Percentiles rank a stretch among this genome's conserved stretches.
Conservation (phyloP, 768 basidiomycete genomes). For the Suillus weaverae region DNA sequence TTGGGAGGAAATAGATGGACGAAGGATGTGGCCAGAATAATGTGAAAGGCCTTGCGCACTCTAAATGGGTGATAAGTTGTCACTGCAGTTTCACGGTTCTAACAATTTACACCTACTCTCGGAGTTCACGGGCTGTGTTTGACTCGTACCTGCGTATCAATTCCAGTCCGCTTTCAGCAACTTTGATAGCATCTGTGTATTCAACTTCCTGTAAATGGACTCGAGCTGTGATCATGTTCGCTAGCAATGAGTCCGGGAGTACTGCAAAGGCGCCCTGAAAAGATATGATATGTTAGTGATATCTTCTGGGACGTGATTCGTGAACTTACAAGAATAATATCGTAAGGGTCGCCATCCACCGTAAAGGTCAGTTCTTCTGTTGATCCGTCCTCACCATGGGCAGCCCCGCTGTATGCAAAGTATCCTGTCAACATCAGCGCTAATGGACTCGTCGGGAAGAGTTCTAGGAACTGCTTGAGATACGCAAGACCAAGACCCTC, state of each 20-base stretch:
- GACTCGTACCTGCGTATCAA: slow-evolving; percentile 53
- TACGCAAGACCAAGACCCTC: slow-evolving; percentile 60
- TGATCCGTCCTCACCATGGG: slow-evolving; percentile 41
- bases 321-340: slow-evolving; percentile 57
- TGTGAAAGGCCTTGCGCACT: slow-evolving; percentile 65
- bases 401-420: slow-evolving; percentile 58
- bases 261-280: slow-evolving; percentile 54
- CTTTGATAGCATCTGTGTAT: slow-evolving; percentile 68
- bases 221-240: slow-evolving; percentile 62
- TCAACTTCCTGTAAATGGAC: slow-evolving; percentile 71
- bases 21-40: slow-evolving; percentile 70
- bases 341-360: slow-evolving; percentile 54
- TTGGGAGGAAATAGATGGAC: slow-evolving; percentile 89
- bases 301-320: background rate
- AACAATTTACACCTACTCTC: slow-evolving; percentile 38
- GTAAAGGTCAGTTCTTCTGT: slow-evolving; percentile 15
- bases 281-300: slow-evolving; percentile 7
- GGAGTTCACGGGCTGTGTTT: slow-evolving; percentile 55
- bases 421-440: slow-evolving; percentile 64
- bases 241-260: slow-evolving; percentile 59
- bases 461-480: slow-evolving; percentile 56
- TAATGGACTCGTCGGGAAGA: slow-evolving; percentile 65
- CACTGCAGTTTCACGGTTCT: background rate
- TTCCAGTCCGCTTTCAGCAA: slow-evolving; percentile 69
- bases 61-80: slow-evolving; percentile 37